Evolutionary conservation across 1,284 basidiomycete genomes (phyloP).

Genomic region (Fomitopsis pinicola): DNA sequence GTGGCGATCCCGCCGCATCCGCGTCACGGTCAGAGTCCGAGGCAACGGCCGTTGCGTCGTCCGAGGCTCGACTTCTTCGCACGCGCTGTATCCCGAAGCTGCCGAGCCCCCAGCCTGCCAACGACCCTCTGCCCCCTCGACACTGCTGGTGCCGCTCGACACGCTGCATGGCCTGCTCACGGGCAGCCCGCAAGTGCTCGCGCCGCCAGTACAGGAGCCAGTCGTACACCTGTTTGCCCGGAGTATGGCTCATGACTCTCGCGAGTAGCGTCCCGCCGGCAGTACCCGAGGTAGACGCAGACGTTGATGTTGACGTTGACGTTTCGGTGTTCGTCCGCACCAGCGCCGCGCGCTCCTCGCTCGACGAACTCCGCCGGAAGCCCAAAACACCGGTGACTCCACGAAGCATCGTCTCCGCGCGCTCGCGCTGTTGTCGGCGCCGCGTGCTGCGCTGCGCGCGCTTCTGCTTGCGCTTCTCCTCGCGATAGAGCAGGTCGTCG

Average conservation of each 20-base stretch:
- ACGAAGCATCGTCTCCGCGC: constrained; percentile 48
- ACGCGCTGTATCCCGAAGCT: background rate
- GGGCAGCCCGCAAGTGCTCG: constrained; percentile 65
- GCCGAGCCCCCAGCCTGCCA: constrained; percentile 59
- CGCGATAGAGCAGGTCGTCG: constrained; percentile 53
- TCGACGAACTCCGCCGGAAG: constrained; percentile 8
- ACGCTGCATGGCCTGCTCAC: constrained; percentile 60
- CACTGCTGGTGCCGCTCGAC: constrained; percentile 47
- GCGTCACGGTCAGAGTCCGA: constrained; percentile 14
- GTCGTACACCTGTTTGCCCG: constrained; percentile 34
- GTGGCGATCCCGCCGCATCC: constrained; percentile 19
- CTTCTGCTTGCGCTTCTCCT: constrained; percentile 54
- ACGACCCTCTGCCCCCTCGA: background rate
- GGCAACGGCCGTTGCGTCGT: constrained; percentile 17
- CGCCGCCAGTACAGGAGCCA: constrained; percentile 57
- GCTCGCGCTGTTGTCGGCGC: constrained; percentile 39
- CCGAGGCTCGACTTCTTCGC: constrained; percentile 14
- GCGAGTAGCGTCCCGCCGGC: background rate
- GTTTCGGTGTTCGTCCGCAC: background rate
- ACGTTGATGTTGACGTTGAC: background rate
- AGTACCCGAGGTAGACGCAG: constrained; percentile 1
- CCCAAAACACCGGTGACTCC: constrained; percentile 41
- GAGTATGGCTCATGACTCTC: constrained; percentile 11
- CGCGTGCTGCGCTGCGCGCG: constrained; percentile 35
- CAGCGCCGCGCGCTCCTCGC: background rate